These are phyloP conservation scores for Scedosporium minutisporum DNA, from an alignment of 2,329 filamentous ascomycete species.

Conservation along the genomic window DNA sequence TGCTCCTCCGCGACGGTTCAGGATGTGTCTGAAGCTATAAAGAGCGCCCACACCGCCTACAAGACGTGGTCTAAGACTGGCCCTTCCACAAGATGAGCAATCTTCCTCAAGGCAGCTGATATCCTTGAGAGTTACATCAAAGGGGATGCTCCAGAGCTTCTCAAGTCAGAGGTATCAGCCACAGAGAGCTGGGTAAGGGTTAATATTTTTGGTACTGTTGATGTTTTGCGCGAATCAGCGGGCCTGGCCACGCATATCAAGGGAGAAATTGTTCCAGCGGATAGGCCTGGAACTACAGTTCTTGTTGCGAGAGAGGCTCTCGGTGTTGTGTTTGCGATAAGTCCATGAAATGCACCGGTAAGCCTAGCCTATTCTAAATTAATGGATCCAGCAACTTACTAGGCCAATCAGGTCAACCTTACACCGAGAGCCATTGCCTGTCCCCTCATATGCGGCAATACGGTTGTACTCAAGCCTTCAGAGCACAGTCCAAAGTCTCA, in stretches of 20 bases:
- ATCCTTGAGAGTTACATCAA: slow-evolving; percentile 44
- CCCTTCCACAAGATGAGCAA: slow-evolving; percentile 45
- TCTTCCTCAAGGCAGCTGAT: slow-evolving; percentile 53
- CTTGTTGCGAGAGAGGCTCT: slow-evolving; percentile 58
- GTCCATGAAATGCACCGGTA: slow-evolving; percentile 48
- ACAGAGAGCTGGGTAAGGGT: slow-evolving; percentile 21
- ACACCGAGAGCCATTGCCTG: slow-evolving; percentile 29
- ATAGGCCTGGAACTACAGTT: slow-evolving; percentile 40
- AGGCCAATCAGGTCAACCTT: slow-evolving; percentile 13
- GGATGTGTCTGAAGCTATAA: slow-evolving; percentile 39
- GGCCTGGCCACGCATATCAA: slow-evolving; percentile 26
- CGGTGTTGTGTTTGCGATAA: slow-evolving; percentile 59
- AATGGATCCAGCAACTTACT: no score
- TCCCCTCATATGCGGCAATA: slow-evolving; percentile 47
- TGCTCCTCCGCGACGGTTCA: slow-evolving; percentile 44
- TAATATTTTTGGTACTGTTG: slow-evolving; percentile 24
- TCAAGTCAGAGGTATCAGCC: slow-evolving; percentile 22
- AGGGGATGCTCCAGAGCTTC: slow-evolving; percentile 17
- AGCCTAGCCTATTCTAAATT: not conserved
- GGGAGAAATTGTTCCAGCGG: slow-evolving; percentile 24
- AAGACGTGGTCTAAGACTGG: slow-evolving; percentile 51
- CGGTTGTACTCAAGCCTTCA: slow-evolving; percentile 51
- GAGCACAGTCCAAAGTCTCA: slow-evolving; percentile 49
- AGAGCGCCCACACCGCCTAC: slow-evolving; percentile 47
- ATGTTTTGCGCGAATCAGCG: slow-evolving; percentile 29